Evolutionary conservation across 73 alveolate species (phyloP).

Genomic region (Effrenium voratum): DNA sequence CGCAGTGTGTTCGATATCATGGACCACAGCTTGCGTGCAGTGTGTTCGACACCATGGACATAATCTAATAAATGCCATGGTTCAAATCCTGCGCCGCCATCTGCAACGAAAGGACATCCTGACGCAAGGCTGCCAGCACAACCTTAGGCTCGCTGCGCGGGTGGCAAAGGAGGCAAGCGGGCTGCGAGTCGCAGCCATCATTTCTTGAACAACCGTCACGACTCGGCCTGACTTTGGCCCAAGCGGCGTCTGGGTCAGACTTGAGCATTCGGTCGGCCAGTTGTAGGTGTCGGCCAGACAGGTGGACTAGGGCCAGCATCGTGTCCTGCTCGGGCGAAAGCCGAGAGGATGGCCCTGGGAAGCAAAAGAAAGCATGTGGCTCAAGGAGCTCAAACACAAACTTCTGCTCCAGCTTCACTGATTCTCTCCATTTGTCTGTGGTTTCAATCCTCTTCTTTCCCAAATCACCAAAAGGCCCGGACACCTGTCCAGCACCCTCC

Average conservation of each 20-base stretch:
- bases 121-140: conserved; percentile 30
- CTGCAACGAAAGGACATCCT: conserved; percentile 39
- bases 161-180: background rate
- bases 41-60: background rate
- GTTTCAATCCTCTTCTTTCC: background rate
- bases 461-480: background rate
- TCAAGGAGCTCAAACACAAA: background rate
- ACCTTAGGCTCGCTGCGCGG: conserved; percentile 20
- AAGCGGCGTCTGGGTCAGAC: conserved; percentile 16
- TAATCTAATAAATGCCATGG: background rate
- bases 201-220: too few species aligned
- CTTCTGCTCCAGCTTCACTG: background rate
- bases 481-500: background rate
- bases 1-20: background rate
- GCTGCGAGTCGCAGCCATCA: background rate
- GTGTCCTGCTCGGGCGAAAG: background rate
- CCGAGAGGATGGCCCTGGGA: too few species aligned
- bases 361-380: background rate
- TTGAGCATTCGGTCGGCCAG: conserved; percentile 5
- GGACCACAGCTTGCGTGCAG: background rate
- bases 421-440: background rate
- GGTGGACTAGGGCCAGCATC: conserved; percentile 27
- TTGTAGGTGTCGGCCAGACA: conserved; percentile 35
- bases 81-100: conserved; percentile 37
- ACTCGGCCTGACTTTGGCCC: background rate